Percentiles rank a stretch among this genome's conserved stretches.
These are phyloP conservation scores for Fraxinus ornus DNA, from an alignment of 305 asterid species.

Conservation along the genomic window DNA sequence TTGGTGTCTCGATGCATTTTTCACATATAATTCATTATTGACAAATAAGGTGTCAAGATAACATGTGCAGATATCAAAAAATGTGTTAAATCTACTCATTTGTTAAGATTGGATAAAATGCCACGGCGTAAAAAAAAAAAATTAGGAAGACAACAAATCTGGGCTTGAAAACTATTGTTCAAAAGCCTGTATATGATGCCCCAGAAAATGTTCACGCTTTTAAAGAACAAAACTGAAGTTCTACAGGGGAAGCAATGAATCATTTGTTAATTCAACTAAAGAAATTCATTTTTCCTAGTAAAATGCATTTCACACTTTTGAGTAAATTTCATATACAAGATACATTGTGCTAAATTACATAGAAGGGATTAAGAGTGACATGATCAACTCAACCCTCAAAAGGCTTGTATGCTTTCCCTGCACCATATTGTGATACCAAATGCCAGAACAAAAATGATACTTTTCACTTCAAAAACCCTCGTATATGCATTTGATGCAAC, in stretches of 20 bases:
- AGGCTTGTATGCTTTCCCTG: background rate
- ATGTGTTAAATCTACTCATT: background rate
- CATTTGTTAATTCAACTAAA: background rate
- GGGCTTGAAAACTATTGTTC: background rate
- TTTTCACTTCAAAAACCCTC: background rate
- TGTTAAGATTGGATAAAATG: background rate
- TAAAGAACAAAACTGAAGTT: background rate
- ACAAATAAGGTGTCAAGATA: background rate
- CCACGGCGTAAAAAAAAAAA: background rate
- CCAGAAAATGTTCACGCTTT: background rate
- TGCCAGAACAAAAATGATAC: background rate
- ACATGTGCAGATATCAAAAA: background rate
- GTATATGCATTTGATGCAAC: background rate
- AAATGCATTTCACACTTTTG: background rate
- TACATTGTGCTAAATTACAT: slow-evolving; percentile 1
- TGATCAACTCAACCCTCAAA: background rate
- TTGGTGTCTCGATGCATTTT: too few species aligned
- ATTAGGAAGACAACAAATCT: background rate
- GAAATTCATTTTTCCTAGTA: background rate
- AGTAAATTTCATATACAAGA: background rate
- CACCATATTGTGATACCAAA: background rate
- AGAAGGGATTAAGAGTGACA: background rate
- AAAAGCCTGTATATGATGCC: background rate
- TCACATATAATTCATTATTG: background rate
- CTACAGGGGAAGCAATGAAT: background rate